Evolutionary conservation across 2,329 filamentous ascomycete genomes (phyloP), one percentile per base, ranked within the genome.

Genomic region (Cladosporium sp.): DNA sequence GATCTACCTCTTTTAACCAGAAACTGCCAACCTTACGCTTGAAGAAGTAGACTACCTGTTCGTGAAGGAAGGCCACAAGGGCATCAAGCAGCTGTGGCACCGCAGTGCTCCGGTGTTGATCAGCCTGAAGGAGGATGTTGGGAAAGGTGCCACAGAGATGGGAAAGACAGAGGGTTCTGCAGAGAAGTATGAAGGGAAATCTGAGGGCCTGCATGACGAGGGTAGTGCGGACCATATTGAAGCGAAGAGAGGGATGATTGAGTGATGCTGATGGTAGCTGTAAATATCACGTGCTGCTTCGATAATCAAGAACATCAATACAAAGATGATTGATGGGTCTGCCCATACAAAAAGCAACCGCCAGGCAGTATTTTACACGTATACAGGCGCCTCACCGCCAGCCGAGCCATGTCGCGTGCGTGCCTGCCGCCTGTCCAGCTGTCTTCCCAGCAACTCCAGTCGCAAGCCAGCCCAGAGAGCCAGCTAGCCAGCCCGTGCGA

Each of bases 1-100:
- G 2, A 76, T 84, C 29, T 85, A 81, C 72, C 83, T 83, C 71
- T 79, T 74, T 69, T 81, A 79, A 58, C 80, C 80, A 10, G 80
- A 82, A 65, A 82, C 80, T 0, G 74, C 76, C 18, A 80, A 79
- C 60, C 73, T 80, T 12, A 78, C 75, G 5, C 74, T 82, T 3
- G 80, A 82, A 66, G 79, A 81, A 58, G 78, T 82, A 57, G 80
- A 83, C 67, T 77, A 76, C 67, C 70, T 82, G 4, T 82, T 81
- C 66, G 78, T 69, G 26, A 70, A 68, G 23, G 71, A 72, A 5
- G 74, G 72, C 29, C 65, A 69, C 12, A 69, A 71, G 1, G 74
- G 72, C 0, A 37, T 72, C 12, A 65, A 67, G 29, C 67, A 69
- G 35, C 66, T 74, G 11, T 68, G 66, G 8, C 65, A 64, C 8